Conservation (phyloP, 2,329 filamentous ascomycete species). For the Paracamarosporium sp. region DNA sequence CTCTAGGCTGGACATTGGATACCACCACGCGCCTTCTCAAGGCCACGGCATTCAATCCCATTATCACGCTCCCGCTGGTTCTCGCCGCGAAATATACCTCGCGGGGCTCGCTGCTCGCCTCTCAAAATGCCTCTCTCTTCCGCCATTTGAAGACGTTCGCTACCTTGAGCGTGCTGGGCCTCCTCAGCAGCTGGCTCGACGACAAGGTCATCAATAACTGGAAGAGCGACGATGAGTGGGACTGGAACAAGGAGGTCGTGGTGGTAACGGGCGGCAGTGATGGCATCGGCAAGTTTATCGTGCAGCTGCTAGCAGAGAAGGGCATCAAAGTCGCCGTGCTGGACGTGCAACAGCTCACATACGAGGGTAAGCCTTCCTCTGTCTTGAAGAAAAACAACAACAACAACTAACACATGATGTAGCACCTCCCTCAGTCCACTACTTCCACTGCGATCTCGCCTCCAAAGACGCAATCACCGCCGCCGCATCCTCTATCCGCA, state of each 20-base stretch:
- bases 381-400: no score
- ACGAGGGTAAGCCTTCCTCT: slow-evolving; percentile 49
- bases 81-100: slow-evolving; percentile 70
- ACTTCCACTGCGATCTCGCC: slow-evolving; percentile 74
- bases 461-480: slow-evolving; percentile 60
- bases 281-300: slow-evolving; percentile 74
- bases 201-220: slow-evolving; percentile 59
- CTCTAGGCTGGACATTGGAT: slow-evolving; percentile 56
- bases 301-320: slow-evolving; percentile 68
- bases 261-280: slow-evolving; percentile 77
- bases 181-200: slow-evolving; percentile 61
- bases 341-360: slow-evolving; percentile 70
- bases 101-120: slow-evolving; percentile 62
- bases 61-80: slow-evolving; percentile 68
- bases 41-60: slow-evolving; percentile 69
- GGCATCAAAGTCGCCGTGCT: slow-evolving; percentile 74
- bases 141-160: slow-evolving; percentile 62
- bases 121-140: slow-evolving; percentile 57
- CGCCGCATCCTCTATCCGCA: slow-evolving; percentile 61
- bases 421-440: slow-evolving; percentile 64
- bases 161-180: slow-evolving; percentile 58
- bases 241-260: slow-evolving; percentile 74
- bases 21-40: slow-evolving; percentile 65
- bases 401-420: slow-evolving; percentile 15
- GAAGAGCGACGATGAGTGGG: slow-evolving; percentile 62